A percentile compares a stretch with the other conserved stretches of the same genome.
Evolutionary conservation across 345 rosid species (phyloP).

Genomic region (Eucalyptus cloeziana): DNA sequence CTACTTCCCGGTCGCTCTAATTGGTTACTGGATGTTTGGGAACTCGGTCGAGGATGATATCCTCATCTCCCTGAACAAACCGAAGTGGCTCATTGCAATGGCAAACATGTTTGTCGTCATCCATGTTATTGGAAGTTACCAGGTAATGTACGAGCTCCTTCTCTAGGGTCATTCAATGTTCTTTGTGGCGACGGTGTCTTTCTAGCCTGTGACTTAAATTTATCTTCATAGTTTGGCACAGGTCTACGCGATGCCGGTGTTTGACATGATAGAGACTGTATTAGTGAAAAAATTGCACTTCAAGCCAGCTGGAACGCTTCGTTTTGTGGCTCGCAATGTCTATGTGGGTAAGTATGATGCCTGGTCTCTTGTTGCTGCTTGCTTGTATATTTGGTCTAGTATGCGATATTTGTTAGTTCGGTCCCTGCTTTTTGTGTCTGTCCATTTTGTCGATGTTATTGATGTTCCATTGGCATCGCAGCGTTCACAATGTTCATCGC

Average conservation of each 20-base stretch:
- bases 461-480: neutral
- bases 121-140: slow-evolving; percentile 79
- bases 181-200: too few relatives aligned
- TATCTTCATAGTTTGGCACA: neutral
- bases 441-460: neutral
- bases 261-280: slow-evolving; percentile 64
- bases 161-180: neutral
- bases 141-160: slow-evolving; percentile 10
- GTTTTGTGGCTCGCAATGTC: slow-evolving; percentile 33
- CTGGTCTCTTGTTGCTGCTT: neutral
- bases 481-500: slow-evolving; percentile 59
- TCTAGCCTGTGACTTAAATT: neutral
- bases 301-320: slow-evolving; percentile 26
- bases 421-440: neutral
- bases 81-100: slow-evolving; percentile 48
- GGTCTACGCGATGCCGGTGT: slow-evolving; percentile 74
- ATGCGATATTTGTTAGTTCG: neutral
- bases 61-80: slow-evolving; percentile 54
- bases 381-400: neutral
- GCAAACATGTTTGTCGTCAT: slow-evolving; percentile 67
- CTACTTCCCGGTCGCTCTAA: slow-evolving; percentile 72
- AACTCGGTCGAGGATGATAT: slow-evolving; percentile 50
- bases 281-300: slow-evolving; percentile 50
- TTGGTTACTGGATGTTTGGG: slow-evolving; percentile 55
- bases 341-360: slow-evolving; percentile 41